phyloP scores from a whole-genome alignment of 75 land plant genomes.

The Pinus taeda region DNA sequence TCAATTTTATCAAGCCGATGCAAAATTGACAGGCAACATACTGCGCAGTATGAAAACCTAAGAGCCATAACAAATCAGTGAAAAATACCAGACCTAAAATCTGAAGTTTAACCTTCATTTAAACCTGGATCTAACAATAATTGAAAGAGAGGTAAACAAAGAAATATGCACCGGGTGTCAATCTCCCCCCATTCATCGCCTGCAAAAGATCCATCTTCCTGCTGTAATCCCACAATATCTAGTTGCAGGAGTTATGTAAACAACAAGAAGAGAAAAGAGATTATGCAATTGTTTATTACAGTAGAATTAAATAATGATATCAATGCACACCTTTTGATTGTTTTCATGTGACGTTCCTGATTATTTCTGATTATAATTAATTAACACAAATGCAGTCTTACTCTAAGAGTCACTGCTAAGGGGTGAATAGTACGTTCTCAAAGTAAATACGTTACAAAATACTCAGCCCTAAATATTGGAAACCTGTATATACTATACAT shows the following conservation, averaged over 20 bases:
- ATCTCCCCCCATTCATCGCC: conserved; percentile 99
- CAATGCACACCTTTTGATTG: no score
- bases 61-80: background rate
- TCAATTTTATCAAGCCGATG: conserved; percentile 70
- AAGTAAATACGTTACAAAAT: no score
- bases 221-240: conserved; percentile 83
- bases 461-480: no score
- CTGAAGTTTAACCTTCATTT: conserved; percentile 6
- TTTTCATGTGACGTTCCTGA: no score
- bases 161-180: conserved; percentile 70
- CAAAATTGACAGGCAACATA: conserved; percentile 82
- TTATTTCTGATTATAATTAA: no score
- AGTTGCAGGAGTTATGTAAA: conserved; percentile 14
- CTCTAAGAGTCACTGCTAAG: no score
- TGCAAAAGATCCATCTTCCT: conserved; percentile 98
- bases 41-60: conserved; percentile 92
- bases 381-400: no score
- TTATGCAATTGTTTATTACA: no score
- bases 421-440: no score
- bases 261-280: no score
- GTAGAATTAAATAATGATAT: no score
- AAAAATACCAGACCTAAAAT: background rate
- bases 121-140: background rate
- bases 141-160: background rate
- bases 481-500: no score